phyloP scores from a whole-genome alignment of 169 alveolate species.

The Eimeria sp. region DNA sequence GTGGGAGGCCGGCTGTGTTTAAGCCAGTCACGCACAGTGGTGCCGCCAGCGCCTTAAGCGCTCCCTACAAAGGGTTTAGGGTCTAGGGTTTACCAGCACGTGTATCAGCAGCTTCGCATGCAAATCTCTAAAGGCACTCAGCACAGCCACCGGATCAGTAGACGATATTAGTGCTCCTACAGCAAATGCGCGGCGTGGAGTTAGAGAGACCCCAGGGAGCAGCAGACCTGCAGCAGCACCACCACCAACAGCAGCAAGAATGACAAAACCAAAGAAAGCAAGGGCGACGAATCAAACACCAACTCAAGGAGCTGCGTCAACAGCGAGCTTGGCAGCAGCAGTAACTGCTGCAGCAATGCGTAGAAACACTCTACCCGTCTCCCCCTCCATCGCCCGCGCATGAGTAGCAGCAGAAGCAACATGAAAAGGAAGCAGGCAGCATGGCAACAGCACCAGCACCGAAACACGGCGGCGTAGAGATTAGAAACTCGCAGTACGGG shows the following conservation, averaged over 20 bases:
- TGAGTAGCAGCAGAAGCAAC: neutral
- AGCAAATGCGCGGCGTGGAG: conserved; percentile 83
- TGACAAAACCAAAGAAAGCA: neutral
- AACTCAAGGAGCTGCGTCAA: conserved; percentile 6
- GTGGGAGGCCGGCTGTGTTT: neutral
- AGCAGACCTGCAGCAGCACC: conserved; percentile 1
- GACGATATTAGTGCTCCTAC: conserved; percentile 83
- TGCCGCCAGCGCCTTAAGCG: neutral
- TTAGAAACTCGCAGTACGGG: neutral
- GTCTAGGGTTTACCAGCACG: conserved; percentile 68
- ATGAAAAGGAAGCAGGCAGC: neutral
- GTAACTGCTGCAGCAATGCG: neutral
- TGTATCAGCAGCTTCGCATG: conserved; percentile 57
- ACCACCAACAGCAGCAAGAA: conserved; percentile 15
- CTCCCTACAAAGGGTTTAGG: neutral
- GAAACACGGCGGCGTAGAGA: neutral
- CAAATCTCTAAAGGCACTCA: conserved; percentile 81
- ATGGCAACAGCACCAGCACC: neutral
- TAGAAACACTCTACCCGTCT: neutral
- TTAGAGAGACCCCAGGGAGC: conserved; percentile 53
- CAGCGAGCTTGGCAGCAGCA: no score
- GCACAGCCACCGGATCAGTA: conserved; percentile 85
- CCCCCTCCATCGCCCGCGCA: neutral
- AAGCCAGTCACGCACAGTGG: neutral
- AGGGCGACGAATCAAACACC: neutral